Percentiles rank a stretch among this genome's conserved stretches.
Evolutionary conservation across 208 protist species (phyloP).

Genomic region (Vickermania ingenoplastis): DNA sequence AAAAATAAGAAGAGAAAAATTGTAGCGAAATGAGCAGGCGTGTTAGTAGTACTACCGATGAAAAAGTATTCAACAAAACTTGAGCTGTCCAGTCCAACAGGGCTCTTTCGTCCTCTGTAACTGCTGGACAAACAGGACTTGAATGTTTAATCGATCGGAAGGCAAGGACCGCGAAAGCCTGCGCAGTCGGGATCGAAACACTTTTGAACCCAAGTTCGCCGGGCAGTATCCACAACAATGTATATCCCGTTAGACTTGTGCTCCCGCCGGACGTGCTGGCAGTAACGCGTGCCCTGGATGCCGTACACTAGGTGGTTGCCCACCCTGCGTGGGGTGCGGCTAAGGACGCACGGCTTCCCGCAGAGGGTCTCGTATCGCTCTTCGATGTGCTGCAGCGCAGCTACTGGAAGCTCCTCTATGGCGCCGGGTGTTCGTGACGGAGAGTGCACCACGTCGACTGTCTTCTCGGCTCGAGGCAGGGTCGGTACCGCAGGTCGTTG

Average conservation of each 20-base stretch:
- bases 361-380: not conserved
- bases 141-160: not conserved
- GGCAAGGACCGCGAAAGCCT: conserved; percentile 16
- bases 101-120: too few species aligned
- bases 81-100: too few species aligned
- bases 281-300: conserved; percentile 57
- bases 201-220: conserved; percentile 49
- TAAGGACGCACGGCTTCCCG: conserved; percentile 18
- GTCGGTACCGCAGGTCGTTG: too few species aligned
- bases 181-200: conserved; percentile 82
- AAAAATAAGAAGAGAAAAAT: too few species aligned
- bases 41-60: too few species aligned
- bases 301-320: conserved; percentile 24
- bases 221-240: conserved; percentile 37
- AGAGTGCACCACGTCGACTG: too few species aligned
- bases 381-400: not conserved
- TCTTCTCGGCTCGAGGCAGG: too few species aligned
- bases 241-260: conserved; percentile 80
- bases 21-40: too few species aligned
- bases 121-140: too few species aligned
- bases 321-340: conserved; percentile 4
- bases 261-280: conserved; percentile 51
- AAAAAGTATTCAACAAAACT: too few species aligned
- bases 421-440: too few species aligned
- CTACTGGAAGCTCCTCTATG: too few species aligned